Evolutionary conservation across 2,329 filamentous ascomycete species (phyloP), one percentile per base, ranked within the genome.

Genomic region (Monosporascus sp.): DNA sequence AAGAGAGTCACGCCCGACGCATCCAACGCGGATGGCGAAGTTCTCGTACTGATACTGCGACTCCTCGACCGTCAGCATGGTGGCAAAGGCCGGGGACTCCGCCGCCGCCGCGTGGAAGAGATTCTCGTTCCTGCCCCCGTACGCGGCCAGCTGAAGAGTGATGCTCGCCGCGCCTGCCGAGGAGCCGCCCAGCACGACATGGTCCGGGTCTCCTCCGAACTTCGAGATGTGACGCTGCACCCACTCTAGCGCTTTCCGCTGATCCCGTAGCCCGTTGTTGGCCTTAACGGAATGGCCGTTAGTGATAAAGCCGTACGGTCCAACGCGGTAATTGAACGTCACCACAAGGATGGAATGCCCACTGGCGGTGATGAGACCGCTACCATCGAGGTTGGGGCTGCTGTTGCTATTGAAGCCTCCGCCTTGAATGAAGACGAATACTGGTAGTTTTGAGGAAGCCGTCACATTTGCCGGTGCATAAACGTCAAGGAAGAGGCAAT

Each of bases 281-380:
- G 84, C 64, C 53, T 77, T 80, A 3, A 81, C 78, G 58, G 57
- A 62, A 59, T 86, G 78, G 17, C 78, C 70, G 51, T 82, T 75
- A 2, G 82, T 80, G 14, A 92, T 74, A 64, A 91, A 92, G 0
- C 89, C 88, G 59, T 84, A 90, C 0, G 81, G 78, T 0, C 88
- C 88, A 11, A 92, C 86, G 5, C 89, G 83, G 65, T 92, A 91
- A 69, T 90, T 91, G 69, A 89, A 79, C 9, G 77, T 85, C 2
- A 92, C 85, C 0, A 90, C 81, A 0, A 92, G 71, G 25, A 90
- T 84, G 47, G 80, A 75, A 53, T 79, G 71, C 38, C 76, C 74
- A 18, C 81, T 80, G 0, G 83, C 84, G 31, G 74, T 65, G 27
- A 85, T 74, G n/a, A 91, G 68, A 0, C 79, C 81, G 1, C 76